Conservation (phyloP, 495 filamentous ascomycete species). For the Trichocladium antarcticum region DNA sequence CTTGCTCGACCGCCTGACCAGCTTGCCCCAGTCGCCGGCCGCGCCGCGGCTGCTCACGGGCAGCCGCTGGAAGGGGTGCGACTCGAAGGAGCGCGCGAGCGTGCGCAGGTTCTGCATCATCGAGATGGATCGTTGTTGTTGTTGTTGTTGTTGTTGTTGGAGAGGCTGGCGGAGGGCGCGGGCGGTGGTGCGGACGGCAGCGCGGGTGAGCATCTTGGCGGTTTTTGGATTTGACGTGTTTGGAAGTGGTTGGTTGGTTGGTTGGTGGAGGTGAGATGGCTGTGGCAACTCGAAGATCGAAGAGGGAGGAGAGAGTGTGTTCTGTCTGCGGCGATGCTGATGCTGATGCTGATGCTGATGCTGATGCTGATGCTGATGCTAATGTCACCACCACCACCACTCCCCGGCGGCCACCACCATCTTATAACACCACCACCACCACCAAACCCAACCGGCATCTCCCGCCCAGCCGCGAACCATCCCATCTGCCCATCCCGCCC, state of each 20-base stretch:
- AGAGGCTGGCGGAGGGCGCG: background rate
- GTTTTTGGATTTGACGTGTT: background rate
- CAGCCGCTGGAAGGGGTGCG: slow-evolving; percentile 28
- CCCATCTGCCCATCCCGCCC: background rate
- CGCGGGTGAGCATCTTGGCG: slow-evolving; percentile 19
- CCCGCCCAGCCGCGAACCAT: background rate
- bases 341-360: background rate
- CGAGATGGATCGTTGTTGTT: slow-evolving; percentile 12
- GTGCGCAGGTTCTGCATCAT: slow-evolving; percentile 19
- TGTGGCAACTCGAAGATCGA: background rate
- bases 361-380: slow-evolving; percentile 8
- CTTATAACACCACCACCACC: slow-evolving; percentile 6
- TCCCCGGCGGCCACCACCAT: background rate
- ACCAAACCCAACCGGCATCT: slow-evolving; percentile 1
- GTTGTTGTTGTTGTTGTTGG: background rate
- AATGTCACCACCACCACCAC: background rate
- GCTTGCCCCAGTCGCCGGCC: slow-evolving; percentile 19
- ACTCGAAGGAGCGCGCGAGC: slow-evolving; percentile 24
- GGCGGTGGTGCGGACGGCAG: slow-evolving; percentile 5
- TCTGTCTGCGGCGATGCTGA: too few relatives aligned
- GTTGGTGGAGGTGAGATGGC: background rate
- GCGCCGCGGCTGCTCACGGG: slow-evolving; percentile 15
- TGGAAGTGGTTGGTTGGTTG: background rate
- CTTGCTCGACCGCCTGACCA: slow-evolving; percentile 8
- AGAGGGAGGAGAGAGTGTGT: too few relatives aligned